Conservation (phyloP, 768 basidiomycete genomes). For the Suillus ampliporus region DNA sequence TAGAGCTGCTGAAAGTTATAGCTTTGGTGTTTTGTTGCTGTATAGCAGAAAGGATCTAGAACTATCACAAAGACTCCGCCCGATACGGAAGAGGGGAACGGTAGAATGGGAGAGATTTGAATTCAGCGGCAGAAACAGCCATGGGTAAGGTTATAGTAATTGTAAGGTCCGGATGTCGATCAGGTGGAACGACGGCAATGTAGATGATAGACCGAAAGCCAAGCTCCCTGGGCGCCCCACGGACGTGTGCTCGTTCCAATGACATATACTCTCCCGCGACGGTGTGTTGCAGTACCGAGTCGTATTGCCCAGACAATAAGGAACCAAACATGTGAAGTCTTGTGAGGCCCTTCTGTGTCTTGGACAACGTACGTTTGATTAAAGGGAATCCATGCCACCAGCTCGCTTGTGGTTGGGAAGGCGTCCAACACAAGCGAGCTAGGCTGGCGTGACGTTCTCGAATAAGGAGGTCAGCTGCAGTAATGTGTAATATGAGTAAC, state of each 20-base stretch:
- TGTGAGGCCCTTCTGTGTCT: neutral
- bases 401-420: neutral
- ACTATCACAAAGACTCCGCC: neutral
- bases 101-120: neutral
- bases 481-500: neutral
- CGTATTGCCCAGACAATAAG: neutral
- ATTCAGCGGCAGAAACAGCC: neutral
- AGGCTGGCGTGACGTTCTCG: neutral
- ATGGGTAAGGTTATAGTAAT: neutral
- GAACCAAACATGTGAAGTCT: neutral
- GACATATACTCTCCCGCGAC: neutral
- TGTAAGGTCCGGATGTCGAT: neutral
- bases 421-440: neutral
- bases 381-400: neutral
- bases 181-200: neutral
- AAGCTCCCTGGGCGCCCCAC: neutral
- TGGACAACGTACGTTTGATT: neutral
- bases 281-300: neutral
- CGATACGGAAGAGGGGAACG: neutral
- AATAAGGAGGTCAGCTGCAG: neutral
- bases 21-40: constrained; percentile 3
- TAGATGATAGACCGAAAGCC: neutral
- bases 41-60: neutral
- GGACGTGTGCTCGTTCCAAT: neutral
- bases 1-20: neutral